A percentile compares a stretch with the other conserved stretches of the same genome.
phyloP scores from a whole-genome alignment of 2,329 filamentous ascomycete genomes.

The Zymoseptoria passerinii region DNA sequence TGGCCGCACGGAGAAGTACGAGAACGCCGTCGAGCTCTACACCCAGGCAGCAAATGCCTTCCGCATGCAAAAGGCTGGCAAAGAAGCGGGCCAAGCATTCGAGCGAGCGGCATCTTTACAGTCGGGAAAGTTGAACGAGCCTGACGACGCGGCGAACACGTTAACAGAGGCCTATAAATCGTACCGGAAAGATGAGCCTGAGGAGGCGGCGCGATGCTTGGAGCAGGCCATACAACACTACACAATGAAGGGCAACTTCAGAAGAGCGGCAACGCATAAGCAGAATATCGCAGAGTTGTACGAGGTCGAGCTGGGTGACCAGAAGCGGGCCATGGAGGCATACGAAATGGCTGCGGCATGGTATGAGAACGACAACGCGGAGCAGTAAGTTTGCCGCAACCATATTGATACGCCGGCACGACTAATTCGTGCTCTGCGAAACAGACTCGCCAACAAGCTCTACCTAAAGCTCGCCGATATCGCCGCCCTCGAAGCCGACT shows the following conservation, averaged over 20 bases:
- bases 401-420: conserved; percentile 1
- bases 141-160: conserved; percentile 84
- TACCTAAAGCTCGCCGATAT: conserved; percentile 89
- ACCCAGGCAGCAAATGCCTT: conserved; percentile 87
- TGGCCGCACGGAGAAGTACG: conserved; percentile 77
- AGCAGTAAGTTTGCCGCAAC: conserved; percentile 52
- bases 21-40: conserved; percentile 80
- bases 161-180: conserved; percentile 89
- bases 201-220: conserved; percentile 73
- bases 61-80: conserved; percentile 74
- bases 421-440: not conserved
- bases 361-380: conserved; percentile 81
- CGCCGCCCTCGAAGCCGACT: conserved; percentile 71
- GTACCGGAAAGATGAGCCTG: conserved; percentile 76
- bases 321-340: conserved; percentile 67
- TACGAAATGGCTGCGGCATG: conserved; percentile 82
- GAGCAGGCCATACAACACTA: conserved; percentile 77
- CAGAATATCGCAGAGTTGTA: conserved; percentile 81
- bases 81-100: conserved; percentile 79
- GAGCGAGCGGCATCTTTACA: conserved; percentile 78
- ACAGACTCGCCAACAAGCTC: conserved; percentile 80
- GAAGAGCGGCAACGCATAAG: conserved; percentile 82
- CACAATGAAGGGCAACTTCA: conserved; percentile 80
- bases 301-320: conserved; percentile 71
- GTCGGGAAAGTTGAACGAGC: conserved; percentile 72